Conservation (phyloP, 225 moss, liverwort and hornwort genomes). For the Physcomitrellopsis africana region DNA sequence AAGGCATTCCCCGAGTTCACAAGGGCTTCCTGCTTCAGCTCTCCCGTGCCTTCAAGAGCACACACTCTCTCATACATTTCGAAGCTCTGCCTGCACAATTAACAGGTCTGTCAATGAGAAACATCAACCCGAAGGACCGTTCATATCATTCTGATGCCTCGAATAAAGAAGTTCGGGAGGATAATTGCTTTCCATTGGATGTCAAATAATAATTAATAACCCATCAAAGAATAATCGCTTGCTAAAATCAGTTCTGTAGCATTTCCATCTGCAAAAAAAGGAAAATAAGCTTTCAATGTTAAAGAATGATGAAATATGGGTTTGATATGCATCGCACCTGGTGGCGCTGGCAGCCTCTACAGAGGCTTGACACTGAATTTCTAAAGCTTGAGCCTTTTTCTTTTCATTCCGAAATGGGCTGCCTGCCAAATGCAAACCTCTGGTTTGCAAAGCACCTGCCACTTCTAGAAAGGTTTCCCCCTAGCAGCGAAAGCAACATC, state of each 20-base stretch:
- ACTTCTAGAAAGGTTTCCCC: constrained; percentile 70
- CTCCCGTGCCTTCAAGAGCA: constrained; percentile 59
- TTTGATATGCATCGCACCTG: constrained; percentile 34
- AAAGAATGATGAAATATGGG: background rate
- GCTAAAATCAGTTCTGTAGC: background rate
- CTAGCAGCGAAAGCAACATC: constrained; percentile 40
- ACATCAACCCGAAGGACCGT: constrained; percentile 11
- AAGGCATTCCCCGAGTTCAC: constrained; percentile 82
- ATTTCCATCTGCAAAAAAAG: background rate
- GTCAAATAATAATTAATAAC: background rate
- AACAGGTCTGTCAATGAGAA: constrained; percentile 28
- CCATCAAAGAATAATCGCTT: background rate
- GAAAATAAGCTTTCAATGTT: background rate
- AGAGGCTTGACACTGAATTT: constrained; percentile 51
- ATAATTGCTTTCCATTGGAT: background rate
- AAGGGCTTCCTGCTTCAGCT: constrained; percentile 75
- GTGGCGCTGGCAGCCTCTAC: constrained; percentile 54
- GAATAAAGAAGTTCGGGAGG: background rate
- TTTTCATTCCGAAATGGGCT: constrained; percentile 55
- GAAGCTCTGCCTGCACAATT: constrained; percentile 75
- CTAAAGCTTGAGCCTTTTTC: constrained; percentile 57
- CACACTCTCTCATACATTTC: constrained; percentile 77
- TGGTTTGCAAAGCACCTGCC: constrained; percentile 62
- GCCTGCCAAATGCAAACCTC: constrained; percentile 46
- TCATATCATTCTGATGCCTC: background rate